These are phyloP conservation scores for Colletotrichum sp. DNA, from an alignment of 2,329 filamentous ascomycete genomes.

Conservation along the genomic window DNA sequence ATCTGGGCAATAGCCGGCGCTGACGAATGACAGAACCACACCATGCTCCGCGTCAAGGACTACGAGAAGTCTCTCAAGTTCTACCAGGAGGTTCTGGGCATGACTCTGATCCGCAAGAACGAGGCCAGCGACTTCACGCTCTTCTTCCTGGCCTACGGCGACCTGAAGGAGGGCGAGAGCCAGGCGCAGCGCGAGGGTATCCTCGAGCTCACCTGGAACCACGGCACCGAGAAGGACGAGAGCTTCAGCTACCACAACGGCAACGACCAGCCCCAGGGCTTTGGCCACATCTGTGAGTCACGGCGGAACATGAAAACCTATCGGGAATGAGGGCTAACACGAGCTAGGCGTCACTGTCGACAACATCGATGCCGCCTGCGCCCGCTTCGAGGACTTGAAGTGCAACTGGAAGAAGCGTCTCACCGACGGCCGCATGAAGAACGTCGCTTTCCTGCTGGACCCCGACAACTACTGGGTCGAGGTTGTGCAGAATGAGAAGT, in stretches of 20 bases:
- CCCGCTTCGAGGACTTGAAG: slow-evolving; percentile 80
- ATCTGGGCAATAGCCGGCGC: background rate
- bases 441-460: slow-evolving; percentile 89
- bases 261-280: slow-evolving; percentile 90
- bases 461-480: slow-evolving; percentile 88
- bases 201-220: slow-evolving; percentile 88
- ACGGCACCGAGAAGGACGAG: slow-evolving; percentile 84
- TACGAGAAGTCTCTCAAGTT: slow-evolving; percentile 75
- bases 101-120: slow-evolving; percentile 77
- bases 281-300: slow-evolving; percentile 84
- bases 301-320: background rate
- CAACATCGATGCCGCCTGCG: slow-evolving; percentile 85
- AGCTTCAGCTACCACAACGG: slow-evolving; percentile 90
- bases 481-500: slow-evolving; percentile 78
- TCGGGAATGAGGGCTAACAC: background rate
- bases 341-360: slow-evolving; percentile 76
- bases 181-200: slow-evolving; percentile 79
- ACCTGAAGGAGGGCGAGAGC: slow-evolving; percentile 53
- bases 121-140: slow-evolving; percentile 84
- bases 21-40: slow-evolving; percentile 68
- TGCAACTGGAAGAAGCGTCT: slow-evolving; percentile 95
- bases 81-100: slow-evolving; percentile 87
- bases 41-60: slow-evolving; percentile 94
- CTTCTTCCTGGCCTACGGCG: slow-evolving; percentile 87
- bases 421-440: slow-evolving; percentile 91